These are phyloP conservation scores for Calonectria pauciramosa DNA, from an alignment of 2,329 filamentous ascomycete species.

Conservation along the genomic window DNA sequence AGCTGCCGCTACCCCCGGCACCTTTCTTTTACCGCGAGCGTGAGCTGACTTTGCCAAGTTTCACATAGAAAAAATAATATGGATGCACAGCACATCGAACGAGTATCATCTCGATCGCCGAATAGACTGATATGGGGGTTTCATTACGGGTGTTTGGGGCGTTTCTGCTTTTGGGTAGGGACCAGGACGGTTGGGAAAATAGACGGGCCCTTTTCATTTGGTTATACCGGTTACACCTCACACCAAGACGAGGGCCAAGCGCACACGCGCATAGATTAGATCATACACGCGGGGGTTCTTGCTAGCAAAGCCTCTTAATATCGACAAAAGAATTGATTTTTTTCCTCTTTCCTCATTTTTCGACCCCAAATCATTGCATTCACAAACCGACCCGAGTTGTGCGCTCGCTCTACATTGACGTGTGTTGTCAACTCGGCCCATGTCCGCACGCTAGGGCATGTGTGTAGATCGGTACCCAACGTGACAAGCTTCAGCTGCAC, in stretches of 20 bases:
- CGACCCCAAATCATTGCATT: background rate
- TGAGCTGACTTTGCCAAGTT: conserved; percentile 27
- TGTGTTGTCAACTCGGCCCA: conserved; percentile 13
- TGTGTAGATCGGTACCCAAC: conserved; percentile 25
- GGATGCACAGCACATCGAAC: conserved; percentile 38
- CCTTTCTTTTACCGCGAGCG: background rate
- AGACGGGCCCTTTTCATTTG: conserved; percentile 40
- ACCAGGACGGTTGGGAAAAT: conserved; percentile 43
- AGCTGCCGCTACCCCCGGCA: background rate
- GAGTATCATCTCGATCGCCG: conserved; percentile 43
- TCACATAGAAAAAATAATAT: conserved; percentile 35
- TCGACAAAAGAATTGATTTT: conserved; percentile 8
- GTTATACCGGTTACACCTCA: conserved; percentile 26
- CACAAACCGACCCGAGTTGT: background rate
- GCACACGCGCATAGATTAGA: conserved; percentile 44
- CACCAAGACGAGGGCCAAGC: conserved; percentile 34
- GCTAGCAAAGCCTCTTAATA: conserved; percentile 15
- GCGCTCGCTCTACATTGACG: conserved; percentile 1
- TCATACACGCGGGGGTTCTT: conserved; percentile 41
- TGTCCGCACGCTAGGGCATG: background rate
- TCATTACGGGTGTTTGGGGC: conserved; percentile 37
- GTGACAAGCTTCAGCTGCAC: conserved; percentile 10
- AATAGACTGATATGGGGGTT: conserved; percentile 38
- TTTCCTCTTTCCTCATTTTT: background rate
- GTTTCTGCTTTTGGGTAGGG: conserved; percentile 42